Evolutionary conservation across 2,329 filamentous ascomycete species (phyloP).

Genomic region (Fusarium circinatum): DNA sequence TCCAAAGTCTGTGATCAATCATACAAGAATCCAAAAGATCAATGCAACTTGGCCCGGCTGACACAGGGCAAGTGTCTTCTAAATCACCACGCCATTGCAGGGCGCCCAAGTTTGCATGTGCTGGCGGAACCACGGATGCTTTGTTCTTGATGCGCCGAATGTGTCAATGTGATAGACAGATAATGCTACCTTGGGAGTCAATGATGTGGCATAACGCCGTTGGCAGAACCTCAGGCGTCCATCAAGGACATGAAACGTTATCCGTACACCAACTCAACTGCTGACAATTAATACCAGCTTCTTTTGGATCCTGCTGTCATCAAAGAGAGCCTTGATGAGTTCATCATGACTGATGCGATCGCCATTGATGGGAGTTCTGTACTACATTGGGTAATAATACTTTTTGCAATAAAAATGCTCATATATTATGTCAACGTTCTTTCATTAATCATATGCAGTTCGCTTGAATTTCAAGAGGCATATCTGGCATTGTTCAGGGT

Average conservation of each 20-base stretch:
- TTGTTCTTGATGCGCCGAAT: not conserved
- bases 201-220: constrained; percentile 41
- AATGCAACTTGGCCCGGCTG: not conserved
- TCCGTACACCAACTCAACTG: not conserved
- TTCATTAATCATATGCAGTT: not conserved
- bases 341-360: not conserved
- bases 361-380: not conserved
- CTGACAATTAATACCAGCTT: not conserved
- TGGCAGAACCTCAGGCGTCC: constrained; percentile 27
- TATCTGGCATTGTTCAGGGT: constrained; percentile 16
- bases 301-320: constrained; percentile 3
- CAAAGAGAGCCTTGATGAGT: not conserved
- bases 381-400: not conserved
- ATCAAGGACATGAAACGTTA: constrained; percentile 12
- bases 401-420: not conserved
- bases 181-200: constrained; percentile 22
- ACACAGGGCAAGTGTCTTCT: constrained; percentile 2
- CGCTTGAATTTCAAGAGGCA: not conserved
- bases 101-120: constrained; percentile 7
- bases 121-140: constrained; percentile 14
- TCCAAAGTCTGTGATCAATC: constrained; percentile 9
- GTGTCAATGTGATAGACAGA: constrained; percentile 21
- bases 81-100: not conserved
- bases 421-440: not conserved
- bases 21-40: not conserved